Conservation (phyloP, 2,329 filamentous ascomycete genomes). For the Diaporthe batatas region DNA sequence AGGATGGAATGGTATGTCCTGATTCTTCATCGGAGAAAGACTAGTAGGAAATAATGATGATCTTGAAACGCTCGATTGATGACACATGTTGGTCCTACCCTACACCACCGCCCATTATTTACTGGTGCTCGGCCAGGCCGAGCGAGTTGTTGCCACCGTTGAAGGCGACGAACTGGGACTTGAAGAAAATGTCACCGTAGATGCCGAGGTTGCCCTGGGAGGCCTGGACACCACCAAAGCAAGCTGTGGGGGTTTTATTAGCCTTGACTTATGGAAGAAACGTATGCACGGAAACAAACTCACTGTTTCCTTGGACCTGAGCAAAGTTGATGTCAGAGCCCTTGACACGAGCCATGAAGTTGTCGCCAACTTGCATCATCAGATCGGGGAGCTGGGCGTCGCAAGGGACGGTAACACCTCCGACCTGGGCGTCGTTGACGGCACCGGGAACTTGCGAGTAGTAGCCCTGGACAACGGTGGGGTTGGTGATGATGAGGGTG, state of each 20-base stretch:
- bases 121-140: conserved; percentile 60
- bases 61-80: neutral
- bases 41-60: neutral
- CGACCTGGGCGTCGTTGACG: conserved; percentile 53
- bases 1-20: conserved; percentile 21
- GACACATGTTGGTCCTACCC: neutral
- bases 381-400: conserved; percentile 61
- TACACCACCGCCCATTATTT: neutral
- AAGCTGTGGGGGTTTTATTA: conserved; percentile 55
- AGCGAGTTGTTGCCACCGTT: conserved; percentile 68
- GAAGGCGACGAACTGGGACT: conserved; percentile 71
- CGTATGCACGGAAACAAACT: conserved; percentile 44
- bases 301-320: conserved; percentile 63
- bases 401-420: conserved; percentile 64
- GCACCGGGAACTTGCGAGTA: conserved; percentile 62
- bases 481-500: conserved; percentile 72
- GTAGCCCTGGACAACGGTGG: conserved; percentile 63
- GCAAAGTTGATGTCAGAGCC: conserved; percentile 68
- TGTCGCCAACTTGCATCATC: conserved; percentile 68
- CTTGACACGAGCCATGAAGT: conserved; percentile 68
- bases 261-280: neutral
- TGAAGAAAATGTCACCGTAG: conserved; percentile 73
- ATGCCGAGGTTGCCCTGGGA: conserved; percentile 70
- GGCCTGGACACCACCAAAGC: conserved; percentile 77
- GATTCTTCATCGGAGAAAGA: neutral